Conservation (phyloP, 2,329 filamentous ascomycete species). For the Aspergillus awamori region DNA sequence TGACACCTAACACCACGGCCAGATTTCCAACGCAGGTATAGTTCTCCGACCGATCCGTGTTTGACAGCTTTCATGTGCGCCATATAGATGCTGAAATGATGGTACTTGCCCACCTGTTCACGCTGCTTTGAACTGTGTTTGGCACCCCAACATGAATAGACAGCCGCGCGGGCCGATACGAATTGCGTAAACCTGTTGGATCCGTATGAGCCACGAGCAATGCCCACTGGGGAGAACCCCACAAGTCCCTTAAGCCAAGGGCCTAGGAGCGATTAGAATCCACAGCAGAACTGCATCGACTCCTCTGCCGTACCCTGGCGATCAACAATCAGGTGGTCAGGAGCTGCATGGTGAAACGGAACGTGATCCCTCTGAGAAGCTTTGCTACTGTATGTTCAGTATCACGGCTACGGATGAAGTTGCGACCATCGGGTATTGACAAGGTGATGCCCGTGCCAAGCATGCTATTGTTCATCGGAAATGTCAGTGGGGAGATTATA, state of each 20-base stretch:
- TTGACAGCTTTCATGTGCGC: conserved; percentile 5
- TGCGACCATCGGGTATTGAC: conserved; percentile 5
- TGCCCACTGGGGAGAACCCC: background rate
- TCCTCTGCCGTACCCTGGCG: conserved; percentile 2
- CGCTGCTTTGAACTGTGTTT: background rate
- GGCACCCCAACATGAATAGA: background rate
- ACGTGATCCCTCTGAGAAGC: background rate
- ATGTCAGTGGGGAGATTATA: background rate
- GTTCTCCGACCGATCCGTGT: conserved; percentile 9
- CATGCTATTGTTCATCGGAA: background rate
- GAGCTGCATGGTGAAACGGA: background rate
- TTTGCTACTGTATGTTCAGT: background rate
- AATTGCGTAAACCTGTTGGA: background rate
- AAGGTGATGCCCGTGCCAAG: background rate
- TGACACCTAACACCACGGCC: background rate
- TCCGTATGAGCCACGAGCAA: background rate
- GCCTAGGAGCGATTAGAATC: background rate
- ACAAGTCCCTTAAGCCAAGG: background rate
- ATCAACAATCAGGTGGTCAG: conserved; percentile 9
- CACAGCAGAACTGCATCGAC: background rate
- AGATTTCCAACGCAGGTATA: background rate
- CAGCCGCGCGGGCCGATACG: background rate
- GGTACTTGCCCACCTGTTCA: background rate
- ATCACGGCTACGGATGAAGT: background rate
- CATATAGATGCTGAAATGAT: conserved; percentile 1